Percentiles rank a stretch among this genome's conserved stretches.
phyloP scores from a whole-genome alignment of 2,329 filamentous ascomycete genomes.

The Colletotrichum kahawae region DNA sequence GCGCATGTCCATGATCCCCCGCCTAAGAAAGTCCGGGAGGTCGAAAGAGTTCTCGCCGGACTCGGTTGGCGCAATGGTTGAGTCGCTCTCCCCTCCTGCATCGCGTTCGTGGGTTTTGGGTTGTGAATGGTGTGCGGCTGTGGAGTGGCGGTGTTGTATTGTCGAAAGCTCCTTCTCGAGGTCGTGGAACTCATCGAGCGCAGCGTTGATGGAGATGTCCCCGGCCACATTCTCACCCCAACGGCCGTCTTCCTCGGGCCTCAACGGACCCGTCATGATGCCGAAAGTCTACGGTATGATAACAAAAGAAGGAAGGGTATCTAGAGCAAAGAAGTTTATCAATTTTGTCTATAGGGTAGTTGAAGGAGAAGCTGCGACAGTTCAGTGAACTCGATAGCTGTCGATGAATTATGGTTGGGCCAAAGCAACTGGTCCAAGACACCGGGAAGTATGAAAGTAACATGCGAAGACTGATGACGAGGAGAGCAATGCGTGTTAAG shows the following conservation, averaged over 20 bases:
- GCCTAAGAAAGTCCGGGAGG: slow-evolving; percentile 72
- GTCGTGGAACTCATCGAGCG: slow-evolving; percentile 24
- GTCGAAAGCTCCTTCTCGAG: slow-evolving; percentile 27
- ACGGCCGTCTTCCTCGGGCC: slow-evolving; percentile 24
- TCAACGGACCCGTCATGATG: neutral
- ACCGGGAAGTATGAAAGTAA: neutral
- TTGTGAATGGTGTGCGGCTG: neutral
- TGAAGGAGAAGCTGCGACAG: neutral
- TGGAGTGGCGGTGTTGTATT: slow-evolving; percentile 16
- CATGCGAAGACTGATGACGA: neutral
- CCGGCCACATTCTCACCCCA: slow-evolving; percentile 29
- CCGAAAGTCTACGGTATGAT: neutral
- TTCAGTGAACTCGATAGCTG: neutral
- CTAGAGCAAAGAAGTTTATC: neutral
- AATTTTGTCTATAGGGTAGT: neutral
- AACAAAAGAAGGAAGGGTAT: neutral
- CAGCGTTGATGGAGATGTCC: slow-evolving; percentile 24
- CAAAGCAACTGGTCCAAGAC: neutral
- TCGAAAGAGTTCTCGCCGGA: slow-evolving; percentile 52
- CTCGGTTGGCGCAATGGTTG: slow-evolving; percentile 1
- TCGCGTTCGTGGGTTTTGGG: neutral
- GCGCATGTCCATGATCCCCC: slow-evolving; percentile 78
- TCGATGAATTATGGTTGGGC: neutral
- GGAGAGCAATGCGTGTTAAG: neutral
- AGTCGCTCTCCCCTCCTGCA: slow-evolving; percentile 12